Conservation (phyloP, 2,329 filamentous ascomycete species). For the Oidium heveae region DNA sequence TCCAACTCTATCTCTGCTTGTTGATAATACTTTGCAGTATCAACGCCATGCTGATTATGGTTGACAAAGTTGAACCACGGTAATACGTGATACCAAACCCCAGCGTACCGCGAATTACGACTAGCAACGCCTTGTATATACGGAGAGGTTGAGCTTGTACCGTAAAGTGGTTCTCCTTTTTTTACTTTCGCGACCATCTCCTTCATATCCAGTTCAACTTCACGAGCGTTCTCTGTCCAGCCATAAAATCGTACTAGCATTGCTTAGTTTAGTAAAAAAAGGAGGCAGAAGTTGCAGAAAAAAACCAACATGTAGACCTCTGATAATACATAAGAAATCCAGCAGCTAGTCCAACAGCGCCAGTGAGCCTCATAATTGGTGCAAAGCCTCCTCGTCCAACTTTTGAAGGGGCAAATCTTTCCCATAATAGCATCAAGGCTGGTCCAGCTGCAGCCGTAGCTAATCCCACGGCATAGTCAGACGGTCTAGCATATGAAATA, state of each 20-base stretch:
- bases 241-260: conserved; percentile 75
- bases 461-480: conserved; percentile 54
- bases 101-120: conserved; percentile 77
- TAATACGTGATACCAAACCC: conserved; percentile 57
- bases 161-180: conserved; percentile 71
- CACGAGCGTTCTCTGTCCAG: conserved; percentile 72
- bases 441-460: conserved; percentile 48
- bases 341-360: conserved; percentile 45
- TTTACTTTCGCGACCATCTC: conserved; percentile 98
- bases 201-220: conserved; percentile 86
- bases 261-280: background rate
- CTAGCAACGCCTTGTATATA: conserved; percentile 88
- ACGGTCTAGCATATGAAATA: conserved; percentile 58
- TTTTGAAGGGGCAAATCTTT: conserved; percentile 63
- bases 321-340: conserved; percentile 74
- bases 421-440: conserved; percentile 49
- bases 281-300: no score
- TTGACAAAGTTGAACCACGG: conserved; percentile 99
- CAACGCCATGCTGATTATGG: conserved; percentile 77
- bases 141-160: conserved; percentile 48
- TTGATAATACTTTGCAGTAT: conserved; percentile 95
- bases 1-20: conserved; percentile 88
- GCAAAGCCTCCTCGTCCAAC: conserved; percentile 64
- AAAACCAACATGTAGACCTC: conserved; percentile 49
- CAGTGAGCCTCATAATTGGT: conserved; percentile 55